A percentile compares a stretch with the other conserved stretches of the same genome.
phyloP scores from a whole-genome alignment of 495 filamentous ascomycete genomes.

The Xylaria intraflava region DNA sequence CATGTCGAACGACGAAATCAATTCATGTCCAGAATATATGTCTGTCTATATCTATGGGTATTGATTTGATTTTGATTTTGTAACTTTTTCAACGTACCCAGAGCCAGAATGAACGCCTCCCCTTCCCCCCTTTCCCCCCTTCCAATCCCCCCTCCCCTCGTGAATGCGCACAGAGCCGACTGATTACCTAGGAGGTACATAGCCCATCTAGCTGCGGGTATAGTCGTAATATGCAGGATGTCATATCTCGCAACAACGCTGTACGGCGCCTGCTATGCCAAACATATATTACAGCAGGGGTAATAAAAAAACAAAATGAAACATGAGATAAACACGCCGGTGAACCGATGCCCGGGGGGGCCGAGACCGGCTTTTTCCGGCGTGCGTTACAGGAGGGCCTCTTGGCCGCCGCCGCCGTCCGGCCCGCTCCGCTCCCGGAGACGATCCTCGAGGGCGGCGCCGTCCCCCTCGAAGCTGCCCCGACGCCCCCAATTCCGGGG shows the following conservation, averaged over 20 bases:
- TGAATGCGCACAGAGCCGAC: background rate
- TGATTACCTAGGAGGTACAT: no score
- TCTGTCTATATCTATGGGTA: background rate
- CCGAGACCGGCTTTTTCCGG: no score
- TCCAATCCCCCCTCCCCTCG: no score
- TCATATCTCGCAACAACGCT: conserved; percentile 7
- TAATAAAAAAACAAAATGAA: no score
- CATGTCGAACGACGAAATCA: no score
- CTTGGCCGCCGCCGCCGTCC: background rate
- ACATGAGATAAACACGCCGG: background rate
- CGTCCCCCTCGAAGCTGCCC: conserved; percentile 53
- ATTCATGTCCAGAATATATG: background rate
- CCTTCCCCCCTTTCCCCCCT: no score
- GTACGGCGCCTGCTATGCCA: background rate
- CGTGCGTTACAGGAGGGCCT: background rate
- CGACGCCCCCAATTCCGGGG: conserved; percentile 87
- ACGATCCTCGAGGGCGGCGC: conserved; percentile 13
- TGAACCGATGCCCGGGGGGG: no score
- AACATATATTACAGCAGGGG: no score
- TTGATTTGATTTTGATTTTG: background rate
- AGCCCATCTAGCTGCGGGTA: background rate
- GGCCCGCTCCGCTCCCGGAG: conserved; percentile 6
- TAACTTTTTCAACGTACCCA: background rate
- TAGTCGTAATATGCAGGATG: background rate
- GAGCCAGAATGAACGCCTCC: no score